These are phyloP conservation scores for Neoboletus magnificus DNA, from an alignment of 768 basidiomycete genomes.

Conservation along the genomic window DNA sequence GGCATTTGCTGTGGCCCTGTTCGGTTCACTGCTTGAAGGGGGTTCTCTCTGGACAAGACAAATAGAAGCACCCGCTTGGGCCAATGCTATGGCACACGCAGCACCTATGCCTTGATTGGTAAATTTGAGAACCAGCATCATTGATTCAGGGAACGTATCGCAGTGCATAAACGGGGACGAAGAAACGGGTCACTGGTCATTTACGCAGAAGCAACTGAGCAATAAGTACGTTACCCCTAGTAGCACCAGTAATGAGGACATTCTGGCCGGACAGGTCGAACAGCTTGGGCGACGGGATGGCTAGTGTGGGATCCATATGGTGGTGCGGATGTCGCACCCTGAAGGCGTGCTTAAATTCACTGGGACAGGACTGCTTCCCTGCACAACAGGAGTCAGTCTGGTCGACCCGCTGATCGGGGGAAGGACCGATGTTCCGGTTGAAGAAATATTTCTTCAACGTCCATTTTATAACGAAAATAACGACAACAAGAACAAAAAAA, in stretches of 20 bases:
- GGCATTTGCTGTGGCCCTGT: slow-evolving; percentile 34
- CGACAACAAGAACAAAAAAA: not conserved
- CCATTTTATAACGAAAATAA: slow-evolving; percentile 5
- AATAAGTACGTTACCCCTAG: slow-evolving; percentile 54
- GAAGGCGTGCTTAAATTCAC: slow-evolving; percentile 23
- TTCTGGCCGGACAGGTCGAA: slow-evolving; percentile 67
- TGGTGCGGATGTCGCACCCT: not conserved
- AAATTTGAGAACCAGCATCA: not conserved
- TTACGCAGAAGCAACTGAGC: slow-evolving; percentile 8
- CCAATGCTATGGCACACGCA: slow-evolving; percentile 52
- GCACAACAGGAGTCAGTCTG: slow-evolving; percentile 3
- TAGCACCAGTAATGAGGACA: slow-evolving; percentile 78
- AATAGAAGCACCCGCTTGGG: slow-evolving; percentile 51
- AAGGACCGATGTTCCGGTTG: slow-evolving; percentile 27
- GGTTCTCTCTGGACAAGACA: slow-evolving; percentile 47
- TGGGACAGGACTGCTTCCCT: not conserved
- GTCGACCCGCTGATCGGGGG: slow-evolving; percentile 33
- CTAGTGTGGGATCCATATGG: slow-evolving; percentile 54
- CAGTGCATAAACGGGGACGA: slow-evolving; percentile 12
- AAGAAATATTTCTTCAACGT: slow-evolving; percentile 2
- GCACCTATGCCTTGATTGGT: slow-evolving; percentile 48
- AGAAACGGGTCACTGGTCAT: slow-evolving; percentile 10
- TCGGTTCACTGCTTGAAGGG: slow-evolving; percentile 33
- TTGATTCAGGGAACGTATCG: slow-evolving; percentile 8
- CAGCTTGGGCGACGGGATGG: slow-evolving; percentile 48